phyloP scores from a whole-genome alignment of 352 stramenopile genomes.

The Globisporangium middletonii region DNA sequence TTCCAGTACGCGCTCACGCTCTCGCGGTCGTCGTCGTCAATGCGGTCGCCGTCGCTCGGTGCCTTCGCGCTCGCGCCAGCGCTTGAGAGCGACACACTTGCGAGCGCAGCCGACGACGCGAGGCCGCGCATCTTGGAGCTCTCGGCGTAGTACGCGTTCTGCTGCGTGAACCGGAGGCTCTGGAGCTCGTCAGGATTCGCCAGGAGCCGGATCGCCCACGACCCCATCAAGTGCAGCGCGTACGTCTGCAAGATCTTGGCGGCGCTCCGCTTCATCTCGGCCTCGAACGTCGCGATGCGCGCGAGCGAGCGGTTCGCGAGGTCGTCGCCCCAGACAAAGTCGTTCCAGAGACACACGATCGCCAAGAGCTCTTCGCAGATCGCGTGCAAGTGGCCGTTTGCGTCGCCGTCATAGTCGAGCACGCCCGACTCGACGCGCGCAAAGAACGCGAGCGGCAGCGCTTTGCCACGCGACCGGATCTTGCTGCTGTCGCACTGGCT shows the following conservation, averaged over 20 bases:
- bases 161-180: slow-evolving; percentile 54
- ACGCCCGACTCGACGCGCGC: slow-evolving; percentile 27
- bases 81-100: not conserved
- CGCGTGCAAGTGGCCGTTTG: slow-evolving; percentile 44
- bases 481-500: slow-evolving; percentile 5
- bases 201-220: slow-evolving; percentile 46
- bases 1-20: slow-evolving; percentile 38
- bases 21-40: slow-evolving; percentile 19
- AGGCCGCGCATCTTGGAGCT: slow-evolving; percentile 19
- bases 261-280: slow-evolving; percentile 49
- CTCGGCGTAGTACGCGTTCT: slow-evolving; percentile 72
- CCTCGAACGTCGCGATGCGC: slow-evolving; percentile 54
- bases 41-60: no score
- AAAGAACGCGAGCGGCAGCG: slow-evolving; percentile 43
- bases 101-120: not conserved
- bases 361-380: slow-evolving; percentile 72
- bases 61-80: not conserved
- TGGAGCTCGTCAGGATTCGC: slow-evolving; percentile 36
- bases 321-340: slow-evolving; percentile 70
- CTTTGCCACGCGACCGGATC: slow-evolving; percentile 3
- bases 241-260: slow-evolving; percentile 57
- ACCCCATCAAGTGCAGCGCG: slow-evolving; percentile 43
- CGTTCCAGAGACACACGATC: slow-evolving; percentile 72
- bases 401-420: slow-evolving; percentile 66
- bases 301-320: slow-evolving; percentile 38